phyloP scores from a whole-genome alignment of 495 filamentous ascomycete species.

The Lasiosphaeriaceae sp. region DNA sequence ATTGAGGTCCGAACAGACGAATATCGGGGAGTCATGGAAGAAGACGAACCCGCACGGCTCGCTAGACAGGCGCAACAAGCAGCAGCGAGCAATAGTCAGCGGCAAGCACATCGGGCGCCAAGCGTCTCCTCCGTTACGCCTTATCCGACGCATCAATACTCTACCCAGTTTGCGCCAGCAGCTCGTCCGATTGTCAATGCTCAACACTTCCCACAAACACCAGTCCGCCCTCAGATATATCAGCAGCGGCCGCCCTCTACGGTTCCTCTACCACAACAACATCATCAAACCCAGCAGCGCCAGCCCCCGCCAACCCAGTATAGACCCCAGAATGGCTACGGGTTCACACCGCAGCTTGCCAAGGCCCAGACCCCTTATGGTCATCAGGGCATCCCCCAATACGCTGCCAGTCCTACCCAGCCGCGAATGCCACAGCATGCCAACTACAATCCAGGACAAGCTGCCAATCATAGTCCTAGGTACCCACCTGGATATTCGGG shows the following conservation, averaged over 20 bases:
- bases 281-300: constrained; percentile 28
- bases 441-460: constrained; percentile 21
- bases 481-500: constrained; percentile 24
- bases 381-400: constrained; percentile 36
- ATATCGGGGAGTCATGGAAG: constrained; percentile 79
- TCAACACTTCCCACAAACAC: constrained; percentile 43
- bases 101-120: constrained; percentile 36
- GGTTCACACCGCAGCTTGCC: constrained; percentile 32
- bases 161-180: constrained; percentile 27
- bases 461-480: constrained; percentile 25
- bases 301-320: constrained; percentile 30
- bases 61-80: constrained; percentile 32
- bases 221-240: constrained; percentile 35
- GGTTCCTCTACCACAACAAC: constrained; percentile 29
- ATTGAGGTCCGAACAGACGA: constrained; percentile 66
- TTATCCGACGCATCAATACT: constrained; percentile 37
- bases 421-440: constrained; percentile 30
- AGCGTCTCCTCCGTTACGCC: constrained; percentile 30
- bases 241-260: constrained; percentile 26
- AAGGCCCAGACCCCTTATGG: constrained; percentile 36
- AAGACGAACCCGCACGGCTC: constrained; percentile 60
- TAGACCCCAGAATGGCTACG: constrained; percentile 23
- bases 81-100: constrained; percentile 28
- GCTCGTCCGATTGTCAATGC: constrained; percentile 37
- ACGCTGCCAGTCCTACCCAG: constrained; percentile 34